A percentile compares a stretch with the other conserved stretches of the same genome.
phyloP scores from a whole-genome alignment of 352 stramenopile species.

The Phytophthora syringae region DNA sequence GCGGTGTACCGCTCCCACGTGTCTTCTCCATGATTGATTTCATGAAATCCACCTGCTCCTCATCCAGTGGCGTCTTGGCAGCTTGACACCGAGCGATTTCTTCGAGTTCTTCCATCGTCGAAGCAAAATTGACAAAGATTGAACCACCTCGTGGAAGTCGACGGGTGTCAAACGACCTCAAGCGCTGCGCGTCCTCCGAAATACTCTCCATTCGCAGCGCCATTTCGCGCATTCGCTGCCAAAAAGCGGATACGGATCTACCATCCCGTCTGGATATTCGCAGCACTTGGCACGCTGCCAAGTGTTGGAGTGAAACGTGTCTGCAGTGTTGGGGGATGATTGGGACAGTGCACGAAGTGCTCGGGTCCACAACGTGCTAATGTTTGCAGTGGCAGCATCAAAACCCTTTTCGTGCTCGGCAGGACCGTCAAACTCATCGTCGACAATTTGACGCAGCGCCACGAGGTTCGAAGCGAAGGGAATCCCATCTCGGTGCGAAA shows the following conservation, averaged over 20 bases:
- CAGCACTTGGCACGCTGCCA: conserved; percentile 31
- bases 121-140: conserved; percentile 4
- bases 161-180: background rate
- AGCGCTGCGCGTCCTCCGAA: background rate
- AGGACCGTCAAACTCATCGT: conserved; percentile 16
- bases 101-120: conserved; percentile 17
- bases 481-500: conserved; percentile 16
- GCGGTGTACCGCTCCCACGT: background rate
- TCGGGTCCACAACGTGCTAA: conserved; percentile 28
- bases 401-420: background rate
- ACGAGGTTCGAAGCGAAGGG: conserved; percentile 30
- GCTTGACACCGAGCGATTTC: conserved; percentile 20
- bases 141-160: background rate
- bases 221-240: conserved; percentile 20
- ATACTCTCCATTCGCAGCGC: conserved; percentile 14
- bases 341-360: conserved; percentile 26
- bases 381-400: conserved; percentile 3
- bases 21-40: conserved; percentile 29
- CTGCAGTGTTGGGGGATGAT: conserved; percentile 15
- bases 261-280: conserved; percentile 31
- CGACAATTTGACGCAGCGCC: conserved; percentile 26
- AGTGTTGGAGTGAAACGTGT: conserved; percentile 17
- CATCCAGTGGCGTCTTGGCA: background rate
- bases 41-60: conserved; percentile 23
- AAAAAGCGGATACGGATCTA: conserved; percentile 32